Base-by-base conservation (phyloP, 2,329 filamentous ascomycete genomes). In the Uncinocarpus reesii region DNA sequence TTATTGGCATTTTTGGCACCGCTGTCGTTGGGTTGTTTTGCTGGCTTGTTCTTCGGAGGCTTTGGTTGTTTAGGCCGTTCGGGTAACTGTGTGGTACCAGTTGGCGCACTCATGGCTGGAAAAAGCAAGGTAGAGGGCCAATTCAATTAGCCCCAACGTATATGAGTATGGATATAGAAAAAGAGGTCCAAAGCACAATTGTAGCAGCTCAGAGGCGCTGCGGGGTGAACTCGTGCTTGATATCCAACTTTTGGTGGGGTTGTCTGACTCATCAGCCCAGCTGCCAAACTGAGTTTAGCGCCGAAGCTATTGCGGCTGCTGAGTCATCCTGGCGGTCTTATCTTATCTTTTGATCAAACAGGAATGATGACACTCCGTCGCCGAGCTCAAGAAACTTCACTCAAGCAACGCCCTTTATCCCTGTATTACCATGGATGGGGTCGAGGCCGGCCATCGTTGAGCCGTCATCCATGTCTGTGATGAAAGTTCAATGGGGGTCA, bases 1-100 rank as follows among this genome's bases (percentile, higher is more conserved):
- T 52, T 43, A 28, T 48, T 45, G 15, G 35, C 35, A 23, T 45
- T 18, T 45, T 52, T 46, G 5, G 35, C 18, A 15, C 15, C 34
- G 13, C 41, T 47, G 18, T 40, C 45, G 18, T 47, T 47, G 5
- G 45, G 35, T 28, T 52, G 45, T 26, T 52, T 52, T 20, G 49
- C 21, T 32, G 49, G 38, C 32, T 51, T 51, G 8, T 46, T 42
- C 16, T 51, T 47, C 36, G 13, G 40, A 2, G 40, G 24, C 7
- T 47, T 45, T 6, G 23, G 31, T 6, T 46, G 24, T 32, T 51
- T 51, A 23, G 49, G 49, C 20, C 49, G 44, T 35, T 38, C 49
- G 13, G 49, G 49, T 24, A 51, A 20, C 8, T 51, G 38, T 1
- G 44, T 48, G 16, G 49, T 47, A 24, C 35, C 35, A 11, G 35